These are phyloP conservation scores for Nidula microcarpa DNA, from an alignment of 768 basidiomycete species.

Conservation along the genomic window DNA sequence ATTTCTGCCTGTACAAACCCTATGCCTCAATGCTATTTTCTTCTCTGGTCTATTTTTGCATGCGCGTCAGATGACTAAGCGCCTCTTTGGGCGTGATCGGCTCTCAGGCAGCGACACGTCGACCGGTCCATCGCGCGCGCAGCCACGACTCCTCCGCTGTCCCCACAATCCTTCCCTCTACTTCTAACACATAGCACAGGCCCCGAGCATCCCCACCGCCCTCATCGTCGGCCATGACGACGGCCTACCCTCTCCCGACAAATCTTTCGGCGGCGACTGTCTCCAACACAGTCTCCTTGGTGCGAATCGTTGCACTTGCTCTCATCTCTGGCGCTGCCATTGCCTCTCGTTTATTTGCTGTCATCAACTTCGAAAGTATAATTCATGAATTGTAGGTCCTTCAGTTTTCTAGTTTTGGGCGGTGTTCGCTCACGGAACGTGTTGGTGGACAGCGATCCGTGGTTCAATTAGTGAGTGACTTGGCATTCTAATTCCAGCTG, in stretches of 20 bases:
- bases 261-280: slow-evolving; percentile 70
- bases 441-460: slow-evolving; percentile 70
- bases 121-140: slow-evolving; percentile 11
- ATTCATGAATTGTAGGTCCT: slow-evolving; percentile 95
- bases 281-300: slow-evolving; percentile 83
- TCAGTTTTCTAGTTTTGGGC: slow-evolving; percentile 1
- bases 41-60: too few species aligned
- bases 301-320: slow-evolving; percentile 86
- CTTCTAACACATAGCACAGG: background rate
- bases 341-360: slow-evolving; percentile 94
- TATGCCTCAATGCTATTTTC: too few species aligned
- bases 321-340: slow-evolving; percentile 94
- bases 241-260: slow-evolving; percentile 71
- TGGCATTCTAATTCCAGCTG: slow-evolving; percentile 8
- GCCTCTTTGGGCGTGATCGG: too few species aligned
- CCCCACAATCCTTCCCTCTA: background rate
- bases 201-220: background rate
- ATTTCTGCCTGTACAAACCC: too few species aligned
- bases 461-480: slow-evolving; percentile 94
- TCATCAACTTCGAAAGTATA: slow-evolving; percentile 97
- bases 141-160: slow-evolving; percentile 1
- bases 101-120: slow-evolving; percentile 21
- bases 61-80: too few species aligned
- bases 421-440: slow-evolving; percentile 8
- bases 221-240: slow-evolving; percentile 52